Evolutionary conservation across 2,329 filamentous ascomycete species (phyloP).

Genomic region (Xylariaceae sp.): DNA sequence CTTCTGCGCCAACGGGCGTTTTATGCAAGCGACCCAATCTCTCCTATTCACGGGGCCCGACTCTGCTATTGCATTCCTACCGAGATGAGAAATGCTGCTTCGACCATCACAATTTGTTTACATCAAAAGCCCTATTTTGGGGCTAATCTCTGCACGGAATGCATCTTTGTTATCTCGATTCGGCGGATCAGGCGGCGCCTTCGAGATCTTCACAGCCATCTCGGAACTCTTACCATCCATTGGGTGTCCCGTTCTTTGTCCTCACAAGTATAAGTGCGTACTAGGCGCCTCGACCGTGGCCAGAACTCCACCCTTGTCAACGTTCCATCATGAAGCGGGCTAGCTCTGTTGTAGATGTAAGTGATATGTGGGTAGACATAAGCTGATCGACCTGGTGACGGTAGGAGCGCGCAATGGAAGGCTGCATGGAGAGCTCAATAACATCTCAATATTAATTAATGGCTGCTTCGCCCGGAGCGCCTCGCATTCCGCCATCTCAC

Average conservation of each 20-base stretch:
- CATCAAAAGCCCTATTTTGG: not conserved
- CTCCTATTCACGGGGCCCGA: not conserved
- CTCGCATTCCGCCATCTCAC: slow-evolving; percentile 1
- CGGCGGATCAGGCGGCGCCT: not conserved
- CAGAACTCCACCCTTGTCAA: slow-evolving; percentile 20
- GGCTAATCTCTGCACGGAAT: not conserved
- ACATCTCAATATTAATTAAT: slow-evolving; percentile 22
- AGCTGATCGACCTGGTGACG: slow-evolving; percentile 15
- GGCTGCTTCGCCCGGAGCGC: slow-evolving; percentile 13
- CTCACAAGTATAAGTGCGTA: no score
- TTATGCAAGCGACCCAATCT: not conserved
- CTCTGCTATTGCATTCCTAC: not conserved
- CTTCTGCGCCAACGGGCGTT: not conserved
- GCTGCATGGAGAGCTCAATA: slow-evolving; percentile 7
- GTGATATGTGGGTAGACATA: slow-evolving; percentile 2
- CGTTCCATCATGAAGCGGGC: slow-evolving; percentile 22
- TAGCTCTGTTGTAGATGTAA: slow-evolving; percentile 11
- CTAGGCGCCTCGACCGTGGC: slow-evolving; percentile 8
- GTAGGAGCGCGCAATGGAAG: slow-evolving; percentile 1
- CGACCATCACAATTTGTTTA: not conserved
- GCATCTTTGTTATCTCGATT: not conserved
- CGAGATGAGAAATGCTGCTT: not conserved
- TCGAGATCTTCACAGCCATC: not conserved
- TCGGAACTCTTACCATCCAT: not conserved
- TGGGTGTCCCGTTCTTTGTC: not conserved